Base-by-base conservation (phyloP, 176 grass and related monocot species). In the Hyparrhenia diplandra region DNA sequence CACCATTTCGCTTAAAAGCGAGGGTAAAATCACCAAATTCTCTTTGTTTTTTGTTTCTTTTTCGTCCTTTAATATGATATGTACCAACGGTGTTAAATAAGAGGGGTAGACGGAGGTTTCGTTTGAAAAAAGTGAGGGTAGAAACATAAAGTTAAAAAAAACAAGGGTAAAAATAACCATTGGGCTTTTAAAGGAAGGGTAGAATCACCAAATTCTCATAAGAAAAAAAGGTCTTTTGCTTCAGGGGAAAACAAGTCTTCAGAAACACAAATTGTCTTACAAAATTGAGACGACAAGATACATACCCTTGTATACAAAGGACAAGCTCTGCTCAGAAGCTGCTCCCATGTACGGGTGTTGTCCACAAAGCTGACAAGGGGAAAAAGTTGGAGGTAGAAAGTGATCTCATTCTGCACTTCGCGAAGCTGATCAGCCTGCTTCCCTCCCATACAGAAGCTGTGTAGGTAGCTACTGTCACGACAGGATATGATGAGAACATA, bases 291-390 rank as follows among this genome's bases (percentile, higher is more conserved):
- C 5, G 6, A 45, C 14, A 24, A 78, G 12, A 65, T 45, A 28
- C 18, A 4, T 76, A 87, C 85, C 78, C 36, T 42, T 16, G 71
- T 30, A 0, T 24, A 45, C 31, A 64, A 30, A 82, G 78, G 30
- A 29, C 36, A 55, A 51, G 13, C 63, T 63, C 64, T 71, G 13
- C 7, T 76, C 32, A 51, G 41, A 80, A 31, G 12, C 52, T 55
- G 64, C 60, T 88, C 91, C 77, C 51, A 91, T 8, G 78, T 85
- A 70, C 85, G 78, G 14, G 78, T 69, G 45, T 81, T 78, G 41
- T 94, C 87, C 2, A 94, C 89, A 20, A 94, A 88, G 34, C 82
- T 83, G 37, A 97, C 79, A 18, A 97, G 80, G 10, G 94, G 94
- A 69, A 97, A 90, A 29, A 97, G 81, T 67, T 75, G 80, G n/a